phyloP scores from a whole-genome alignment of 2,329 filamentous ascomycete genomes.

The Aureobasidium namibiae region DNA sequence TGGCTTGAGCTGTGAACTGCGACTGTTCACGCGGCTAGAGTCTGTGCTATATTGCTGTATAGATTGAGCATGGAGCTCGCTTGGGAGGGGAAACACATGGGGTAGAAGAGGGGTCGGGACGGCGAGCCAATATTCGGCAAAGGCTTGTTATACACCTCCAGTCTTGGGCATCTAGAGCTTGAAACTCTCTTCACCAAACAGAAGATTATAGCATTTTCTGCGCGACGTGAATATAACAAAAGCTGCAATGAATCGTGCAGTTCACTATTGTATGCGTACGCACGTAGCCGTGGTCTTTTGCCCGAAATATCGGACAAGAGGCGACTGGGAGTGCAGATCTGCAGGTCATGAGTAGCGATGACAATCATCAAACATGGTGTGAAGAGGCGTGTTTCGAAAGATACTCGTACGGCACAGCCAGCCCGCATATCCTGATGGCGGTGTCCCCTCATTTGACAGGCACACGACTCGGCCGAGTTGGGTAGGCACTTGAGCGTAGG shows the following conservation, averaged over 20 bases:
- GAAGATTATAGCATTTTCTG: neutral
- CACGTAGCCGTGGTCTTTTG: neutral
- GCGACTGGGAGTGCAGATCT: neutral
- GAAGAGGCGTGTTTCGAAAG: conserved; percentile 3
- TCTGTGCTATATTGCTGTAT: neutral
- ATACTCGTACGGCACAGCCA: neutral
- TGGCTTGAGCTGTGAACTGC: neutral
- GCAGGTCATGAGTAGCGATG: neutral
- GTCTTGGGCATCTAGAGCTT: neutral
- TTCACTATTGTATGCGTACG: neutral
- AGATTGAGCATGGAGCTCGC: neutral
- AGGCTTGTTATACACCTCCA: neutral
- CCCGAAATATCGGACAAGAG: neutral
- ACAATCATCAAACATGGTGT: conserved; percentile 4
- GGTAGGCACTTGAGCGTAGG: neutral
- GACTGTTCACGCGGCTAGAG: neutral
- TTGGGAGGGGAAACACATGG: neutral
- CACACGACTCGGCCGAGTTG: neutral
- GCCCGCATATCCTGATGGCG: neutral
- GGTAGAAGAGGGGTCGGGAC: neutral
- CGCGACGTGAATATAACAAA: neutral
- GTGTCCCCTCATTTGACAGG: neutral
- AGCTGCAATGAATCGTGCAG: neutral
- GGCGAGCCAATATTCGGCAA: neutral
- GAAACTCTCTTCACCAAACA: neutral